Base-by-base conservation (phyloP, 176 grass and related monocot species). In the Ensete ventricosum region DNA sequence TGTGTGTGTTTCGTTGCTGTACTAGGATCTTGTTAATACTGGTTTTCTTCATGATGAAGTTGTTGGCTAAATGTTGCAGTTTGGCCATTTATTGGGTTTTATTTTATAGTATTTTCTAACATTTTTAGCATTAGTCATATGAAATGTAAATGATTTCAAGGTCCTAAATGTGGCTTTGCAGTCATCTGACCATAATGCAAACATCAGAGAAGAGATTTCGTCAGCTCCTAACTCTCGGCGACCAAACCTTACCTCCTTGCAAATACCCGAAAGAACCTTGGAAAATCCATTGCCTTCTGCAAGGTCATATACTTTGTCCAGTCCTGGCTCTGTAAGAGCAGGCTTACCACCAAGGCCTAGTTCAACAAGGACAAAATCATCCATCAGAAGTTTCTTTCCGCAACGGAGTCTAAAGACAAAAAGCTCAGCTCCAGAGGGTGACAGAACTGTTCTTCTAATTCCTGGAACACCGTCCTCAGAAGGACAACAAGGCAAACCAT, bases 221-320 rank as follows among this genome's bases (percentile, higher is more conserved):
- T 68, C 23, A 53, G 53, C 29, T 55, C 71, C 71, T 64, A 43
- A 62, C 78, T 71, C 65, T 55, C 78, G 68, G 68, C 76, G 71
- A 23, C 71, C 76, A 71, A 82, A 87, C 27, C 80, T 87, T 54
- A 54, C 85, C 2, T 91, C 90, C 67, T 80, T 99, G 71, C 88
- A 94, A 81, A 94, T 99, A 87, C 91, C 95, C 75, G 59, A 72
- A n/a, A 86, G 95, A 81, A 89, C 82, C 9, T 52, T 99, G 72
- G 91, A 94, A 72, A 89, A 78, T 63, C 24, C 78, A 69, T 17
- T 78, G 10, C 59, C 78, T 49, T 80, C 70, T 65, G 81, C 88
- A 14, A 85, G 86, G 74, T 79, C 89, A 72, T 88, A 84, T 68
- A 81, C 89, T 76, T 76, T 84, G 14, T 59, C 82, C 17, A 91